These are phyloP conservation scores for Talaromyces sp. DNA, from an alignment of 2,329 filamentous ascomycete species.

Conservation along the genomic window DNA sequence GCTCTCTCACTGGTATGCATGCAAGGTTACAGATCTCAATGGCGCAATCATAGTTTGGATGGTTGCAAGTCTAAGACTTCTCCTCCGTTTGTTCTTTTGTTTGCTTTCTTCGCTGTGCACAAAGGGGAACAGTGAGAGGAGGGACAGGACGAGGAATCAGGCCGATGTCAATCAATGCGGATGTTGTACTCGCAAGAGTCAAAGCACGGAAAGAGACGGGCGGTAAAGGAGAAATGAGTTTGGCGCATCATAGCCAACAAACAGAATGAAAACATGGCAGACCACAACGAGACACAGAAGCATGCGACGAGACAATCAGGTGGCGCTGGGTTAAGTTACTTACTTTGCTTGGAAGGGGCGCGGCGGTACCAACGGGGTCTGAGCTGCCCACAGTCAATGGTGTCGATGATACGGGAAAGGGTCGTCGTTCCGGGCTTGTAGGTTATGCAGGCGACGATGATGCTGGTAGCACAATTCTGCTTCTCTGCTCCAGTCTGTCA, in stretches of 20 bases:
- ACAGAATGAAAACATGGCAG: background rate
- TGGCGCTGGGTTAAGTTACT: background rate
- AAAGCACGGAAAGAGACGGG: background rate
- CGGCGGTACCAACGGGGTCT: background rate
- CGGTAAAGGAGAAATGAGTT: background rate
- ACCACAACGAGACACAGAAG: background rate
- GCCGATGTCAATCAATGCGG: background rate
- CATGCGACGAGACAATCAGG: background rate
- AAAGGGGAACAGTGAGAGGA: background rate
- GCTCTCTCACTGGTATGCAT: background rate
- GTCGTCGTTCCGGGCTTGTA: background rate
- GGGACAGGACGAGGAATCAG: background rate
- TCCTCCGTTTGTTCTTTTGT: background rate
- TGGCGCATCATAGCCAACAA: background rate
- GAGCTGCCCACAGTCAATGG: background rate
- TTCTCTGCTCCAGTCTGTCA: background rate
- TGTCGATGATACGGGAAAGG: background rate
- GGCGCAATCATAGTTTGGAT: background rate
- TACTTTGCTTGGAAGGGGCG: background rate
- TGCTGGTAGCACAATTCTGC: background rate
- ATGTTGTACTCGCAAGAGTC: background rate
- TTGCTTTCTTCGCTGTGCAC: background rate
- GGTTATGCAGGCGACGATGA: background rate
- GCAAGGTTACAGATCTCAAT: background rate
- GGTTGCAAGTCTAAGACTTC: background rate